phyloP scores from a whole-genome alignment of 228 moss, liverwort and hornwort species.

The Sphagnum magellanicum region DNA sequence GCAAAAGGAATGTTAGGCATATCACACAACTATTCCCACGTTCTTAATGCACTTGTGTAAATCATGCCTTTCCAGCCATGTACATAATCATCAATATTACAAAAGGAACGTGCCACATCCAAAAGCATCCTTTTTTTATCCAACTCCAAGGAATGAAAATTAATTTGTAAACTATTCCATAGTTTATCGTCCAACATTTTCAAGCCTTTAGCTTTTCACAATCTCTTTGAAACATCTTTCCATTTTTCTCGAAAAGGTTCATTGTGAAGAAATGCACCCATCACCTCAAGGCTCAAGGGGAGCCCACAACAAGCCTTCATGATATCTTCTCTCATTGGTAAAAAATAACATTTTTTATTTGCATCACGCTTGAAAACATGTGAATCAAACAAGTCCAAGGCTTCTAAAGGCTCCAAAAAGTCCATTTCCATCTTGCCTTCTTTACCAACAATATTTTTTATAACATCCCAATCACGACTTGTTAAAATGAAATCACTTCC shows the following conservation, averaged over 20 bases:
- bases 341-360: neutral
- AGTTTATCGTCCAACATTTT: neutral
- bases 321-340: neutral
- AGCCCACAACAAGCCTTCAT: neutral
- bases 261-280: neutral
- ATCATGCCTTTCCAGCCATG: neutral
- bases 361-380: neutral
- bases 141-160: neutral
- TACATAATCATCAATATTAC: neutral
- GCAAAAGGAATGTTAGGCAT: neutral
- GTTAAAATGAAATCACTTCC: neutral
- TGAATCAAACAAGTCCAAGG: neutral
- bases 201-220: neutral
- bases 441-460: neutral
- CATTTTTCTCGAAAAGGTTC: neutral
- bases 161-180: neutral
- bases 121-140: neutral
- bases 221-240: neutral
- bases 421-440: neutral
- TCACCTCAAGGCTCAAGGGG: slow-evolving; percentile 1
- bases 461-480: too few species aligned
- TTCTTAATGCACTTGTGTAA: too few species aligned
- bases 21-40: too few species aligned
- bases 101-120: neutral
- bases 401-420: neutral